Base-by-base conservation (phyloP, 2,329 filamentous ascomycete genomes). In the Leptographium galeiforme region DNA sequence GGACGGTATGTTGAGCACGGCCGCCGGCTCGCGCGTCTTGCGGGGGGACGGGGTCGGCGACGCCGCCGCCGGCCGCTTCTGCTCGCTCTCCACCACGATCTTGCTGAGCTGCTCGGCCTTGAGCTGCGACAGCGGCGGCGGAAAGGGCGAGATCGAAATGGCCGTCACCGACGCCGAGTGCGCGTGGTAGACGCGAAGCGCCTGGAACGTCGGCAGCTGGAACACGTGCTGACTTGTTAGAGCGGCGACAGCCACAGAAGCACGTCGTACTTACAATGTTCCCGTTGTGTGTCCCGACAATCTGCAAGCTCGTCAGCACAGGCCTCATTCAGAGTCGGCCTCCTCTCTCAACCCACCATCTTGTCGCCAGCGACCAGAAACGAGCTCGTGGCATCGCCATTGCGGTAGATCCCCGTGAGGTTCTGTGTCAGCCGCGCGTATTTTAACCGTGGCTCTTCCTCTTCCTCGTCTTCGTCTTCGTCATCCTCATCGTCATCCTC, bases 341-440 rank as follows among this genome's bases (percentile, higher is more conserved):
- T 25, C 25, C 25, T 25, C 25, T 25, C 25, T 25, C 50, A 54
- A 53, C 73, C 62, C 75, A 91, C 88, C 91, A 97, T 95, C 73
- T 97, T 97, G 73, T 98, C 91, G 51, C 91, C 91, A 43, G 87
- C 87, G 50, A 95, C 88, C 50, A 94, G 71, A 66, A 95, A 95
- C 10, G 87, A 75, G 68, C 90, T 96, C 32, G 91, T 96, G 61
- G 89, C 88, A 76, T 98, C 93, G 61, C 89, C 90, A 71, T 95
- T 95, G 55, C 89, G 84, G 71, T 98, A 98, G 38, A 96, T 79
- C 45, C 85, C 74, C 32, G 78, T 81, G 57, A 98, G 72, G 62
- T 85, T 84, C 56, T 83, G 84, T 8, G 93, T 97, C 60, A 97
- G 71, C 49, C 89, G 85, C 50, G 85, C 85, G 67, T 96, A 96